phyloP scores from a whole-genome alignment of 202 grass and related monocot genomes.

The Brachypodium distachyon region DNA sequence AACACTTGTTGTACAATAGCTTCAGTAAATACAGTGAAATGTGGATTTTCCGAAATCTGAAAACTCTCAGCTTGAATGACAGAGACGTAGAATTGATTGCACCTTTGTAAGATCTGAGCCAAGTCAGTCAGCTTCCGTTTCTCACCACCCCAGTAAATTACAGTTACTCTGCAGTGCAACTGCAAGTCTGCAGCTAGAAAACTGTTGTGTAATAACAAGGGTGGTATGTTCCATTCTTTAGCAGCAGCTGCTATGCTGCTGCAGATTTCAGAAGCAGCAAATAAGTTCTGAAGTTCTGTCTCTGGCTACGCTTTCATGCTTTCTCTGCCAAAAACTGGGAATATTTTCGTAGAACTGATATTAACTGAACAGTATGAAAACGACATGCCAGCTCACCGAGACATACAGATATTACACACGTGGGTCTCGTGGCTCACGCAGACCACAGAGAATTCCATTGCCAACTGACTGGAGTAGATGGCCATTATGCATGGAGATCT shows the following conservation, averaged over 20 bases:
- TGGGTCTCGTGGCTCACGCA: not conserved
- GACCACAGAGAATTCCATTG: not conserved
- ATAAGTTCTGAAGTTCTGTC: not conserved
- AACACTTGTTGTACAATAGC: conserved; percentile 3
- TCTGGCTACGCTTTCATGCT: not conserved
- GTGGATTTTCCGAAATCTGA: not conserved
- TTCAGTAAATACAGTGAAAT: not conserved
- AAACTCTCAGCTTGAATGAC: not conserved
- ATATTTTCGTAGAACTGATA: not conserved
- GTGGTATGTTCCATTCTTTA: too few species aligned
- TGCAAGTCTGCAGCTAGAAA: too few species aligned
- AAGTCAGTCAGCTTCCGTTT: too few species aligned
- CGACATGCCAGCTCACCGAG: not conserved
- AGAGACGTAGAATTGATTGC: too few species aligned
- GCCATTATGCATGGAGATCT: too few species aligned
- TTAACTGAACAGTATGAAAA: not conserved
- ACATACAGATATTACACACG: not conserved
- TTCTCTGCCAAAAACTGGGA: not conserved
- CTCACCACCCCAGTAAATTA: too few species aligned
- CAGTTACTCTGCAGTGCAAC: too few species aligned
- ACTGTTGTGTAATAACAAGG: too few species aligned
- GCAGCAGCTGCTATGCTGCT: too few species aligned
- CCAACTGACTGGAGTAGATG: not conserved
- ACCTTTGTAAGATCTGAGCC: too few species aligned
- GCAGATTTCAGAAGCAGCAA: not conserved